Evolutionary conservation across 1,139 yeast genomes (phyloP), one percentile per base, ranked within the genome.

Genomic region (Geotrichum fermentans): DNA sequence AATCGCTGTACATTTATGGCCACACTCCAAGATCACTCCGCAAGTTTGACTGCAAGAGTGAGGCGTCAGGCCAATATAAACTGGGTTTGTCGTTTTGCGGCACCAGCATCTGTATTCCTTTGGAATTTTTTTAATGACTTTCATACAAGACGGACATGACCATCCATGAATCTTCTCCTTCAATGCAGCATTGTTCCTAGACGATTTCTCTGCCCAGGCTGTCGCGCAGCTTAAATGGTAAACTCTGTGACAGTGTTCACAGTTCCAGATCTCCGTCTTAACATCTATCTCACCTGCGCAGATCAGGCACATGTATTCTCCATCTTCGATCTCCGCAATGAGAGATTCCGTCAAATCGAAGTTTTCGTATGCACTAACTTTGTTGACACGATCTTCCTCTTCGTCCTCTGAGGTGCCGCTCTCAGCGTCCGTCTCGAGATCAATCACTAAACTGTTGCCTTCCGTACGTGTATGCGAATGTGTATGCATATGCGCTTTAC

Each of bases 1-100:
- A 17, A 76, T 74, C 8, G 80, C 69, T 2, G 86, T 69, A 62
- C 97, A 89, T 3, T 80, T 77, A 63, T 89, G 97, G 1, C 82
- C 75, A 65, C 96, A 87, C 33, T 68, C 69, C 50, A 82, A 70
- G 46, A 72, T 69, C 18, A 70, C 69, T 47, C 76, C 75, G 68
- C 97, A 89, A 0, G 88, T 74, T 64, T 84, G 89, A 4, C 96
- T 96, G 72, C 97, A 90, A 51, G 94, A 82, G 58, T 89, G 94
- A 0, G 97, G 96, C 52, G 78, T 69, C 49, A 82, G 67, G 13
- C 75, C 70, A 58, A 83, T 81, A 3, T 73, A 68, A 16, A 67
- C 71, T 0, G 97, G 97, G 56, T 85, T 78, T 17, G 77, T 69
- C 2, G 76, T 77, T 59, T 85, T 83, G 1, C 92, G 90, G 71